phyloP scores from a whole-genome alignment of 805 yeast genomes.

The Yarrowia sp. region DNA sequence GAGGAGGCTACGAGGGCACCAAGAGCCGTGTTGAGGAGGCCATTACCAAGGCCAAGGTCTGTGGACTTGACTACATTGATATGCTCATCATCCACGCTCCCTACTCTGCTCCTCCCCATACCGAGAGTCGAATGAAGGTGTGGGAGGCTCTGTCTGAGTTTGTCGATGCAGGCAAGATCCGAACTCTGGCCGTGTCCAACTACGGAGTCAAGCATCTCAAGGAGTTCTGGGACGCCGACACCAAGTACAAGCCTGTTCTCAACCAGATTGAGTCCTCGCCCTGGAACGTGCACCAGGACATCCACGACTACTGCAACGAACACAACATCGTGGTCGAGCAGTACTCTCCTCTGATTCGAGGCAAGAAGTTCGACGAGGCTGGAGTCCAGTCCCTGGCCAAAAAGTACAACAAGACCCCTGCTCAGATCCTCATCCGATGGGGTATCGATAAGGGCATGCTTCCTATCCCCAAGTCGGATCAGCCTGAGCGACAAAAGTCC shows the following conservation, averaged over 20 bases:
- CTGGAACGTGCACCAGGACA: constrained; percentile 68
- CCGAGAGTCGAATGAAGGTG: constrained; percentile 67
- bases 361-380: constrained; percentile 48
- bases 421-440: constrained; percentile 77
- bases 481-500: constrained; percentile 56
- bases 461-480: constrained; percentile 77
- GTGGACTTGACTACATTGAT: constrained; percentile 74
- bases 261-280: constrained; percentile 87
- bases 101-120: constrained; percentile 73
- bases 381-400: constrained; percentile 53
- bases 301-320: constrained; percentile 56
- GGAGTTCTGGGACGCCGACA: constrained; percentile 66
- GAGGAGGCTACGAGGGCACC: constrained; percentile 34
- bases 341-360: constrained; percentile 52
- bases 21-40: constrained; percentile 77
- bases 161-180: constrained; percentile 61
- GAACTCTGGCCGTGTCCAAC: constrained; percentile 80
- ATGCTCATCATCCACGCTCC: constrained; percentile 83
- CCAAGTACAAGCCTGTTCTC: constrained; percentile 70
- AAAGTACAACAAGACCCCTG: constrained; percentile 52
- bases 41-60: constrained; percentile 57
- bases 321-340: constrained; percentile 66
- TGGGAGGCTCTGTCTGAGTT: constrained; percentile 73
- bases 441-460: constrained; percentile 74
- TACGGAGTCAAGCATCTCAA: constrained; percentile 61